phyloP scores from a whole-genome alignment of 257 asterid species.

The Paraleonurus japonicus region DNA sequence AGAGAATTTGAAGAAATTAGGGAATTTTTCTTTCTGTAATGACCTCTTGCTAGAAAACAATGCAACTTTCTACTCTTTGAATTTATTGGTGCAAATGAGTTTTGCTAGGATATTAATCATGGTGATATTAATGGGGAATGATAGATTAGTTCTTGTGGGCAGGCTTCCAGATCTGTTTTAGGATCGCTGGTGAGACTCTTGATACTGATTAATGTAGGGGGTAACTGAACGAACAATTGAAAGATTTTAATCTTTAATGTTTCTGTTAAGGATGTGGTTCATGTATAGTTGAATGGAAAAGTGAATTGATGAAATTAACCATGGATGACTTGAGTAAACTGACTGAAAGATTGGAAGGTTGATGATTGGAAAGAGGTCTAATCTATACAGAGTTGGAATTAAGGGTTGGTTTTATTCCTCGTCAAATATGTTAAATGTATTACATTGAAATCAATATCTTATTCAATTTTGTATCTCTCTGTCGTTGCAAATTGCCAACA shows the following conservation, averaged over 20 bases:
- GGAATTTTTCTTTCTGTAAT: neutral
- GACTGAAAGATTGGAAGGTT: neutral
- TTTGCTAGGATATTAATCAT: neutral
- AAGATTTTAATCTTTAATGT: neutral
- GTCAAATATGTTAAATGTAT: neutral
- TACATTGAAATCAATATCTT: slow-evolving; percentile 1
- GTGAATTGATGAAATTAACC: neutral
- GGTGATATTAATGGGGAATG: neutral
- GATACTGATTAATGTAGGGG: neutral
- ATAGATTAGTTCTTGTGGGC: neutral
- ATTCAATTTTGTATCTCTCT: neutral
- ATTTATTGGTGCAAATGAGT: slow-evolving; percentile 1
- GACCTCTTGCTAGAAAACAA: neutral
- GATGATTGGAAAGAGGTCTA: neutral
- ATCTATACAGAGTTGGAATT: neutral
- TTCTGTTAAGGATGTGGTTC: neutral
- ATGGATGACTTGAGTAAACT: neutral
- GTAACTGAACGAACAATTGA: neutral
- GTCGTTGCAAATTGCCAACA: neutral
- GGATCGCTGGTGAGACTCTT: neutral
- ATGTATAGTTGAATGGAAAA: slow-evolving; percentile 3
- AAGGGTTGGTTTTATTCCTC: neutral
- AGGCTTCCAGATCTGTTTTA: neutral
- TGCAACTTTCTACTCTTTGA: neutral
- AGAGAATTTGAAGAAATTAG: neutral